phyloP scores from a whole-genome alignment of 1,284 basidiomycete species.

The Meira miltonrushii region DNA sequence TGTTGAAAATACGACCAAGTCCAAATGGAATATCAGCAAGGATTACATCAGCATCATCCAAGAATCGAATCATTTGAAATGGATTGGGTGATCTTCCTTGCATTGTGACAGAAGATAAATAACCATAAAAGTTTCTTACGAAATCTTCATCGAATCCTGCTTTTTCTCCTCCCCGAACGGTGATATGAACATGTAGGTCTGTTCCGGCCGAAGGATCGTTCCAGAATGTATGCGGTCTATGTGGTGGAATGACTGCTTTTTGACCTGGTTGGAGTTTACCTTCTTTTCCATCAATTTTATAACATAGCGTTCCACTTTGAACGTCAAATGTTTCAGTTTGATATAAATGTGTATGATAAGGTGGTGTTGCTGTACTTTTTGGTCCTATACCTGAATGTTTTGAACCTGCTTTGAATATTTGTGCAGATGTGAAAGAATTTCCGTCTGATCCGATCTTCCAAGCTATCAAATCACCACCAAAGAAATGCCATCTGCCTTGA shows the following conservation, averaged over 20 bases:
- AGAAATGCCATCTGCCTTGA: slow-evolving; percentile 32
- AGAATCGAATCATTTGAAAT: slow-evolving; percentile 49
- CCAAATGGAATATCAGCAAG: slow-evolving; percentile 42
- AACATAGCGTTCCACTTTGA: slow-evolving; percentile 42
- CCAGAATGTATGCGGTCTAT: slow-evolving; percentile 52
- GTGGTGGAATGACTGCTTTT: slow-evolving; percentile 42
- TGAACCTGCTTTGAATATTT: slow-evolving; percentile 43
- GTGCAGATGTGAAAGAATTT: slow-evolving; percentile 32
- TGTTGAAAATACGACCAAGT: slow-evolving; percentile 24
- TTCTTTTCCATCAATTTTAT: slow-evolving; percentile 47
- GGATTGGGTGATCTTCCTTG: slow-evolving; percentile 32
- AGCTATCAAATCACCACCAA: slow-evolving; percentile 29
- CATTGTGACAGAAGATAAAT: slow-evolving; percentile 39
- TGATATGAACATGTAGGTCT: slow-evolving; percentile 49
- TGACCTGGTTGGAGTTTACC: slow-evolving; percentile 45
- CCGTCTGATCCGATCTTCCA: slow-evolving; percentile 19
- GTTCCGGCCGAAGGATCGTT: slow-evolving; percentile 28
- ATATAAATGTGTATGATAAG: slow-evolving; percentile 49
- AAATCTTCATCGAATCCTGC: slow-evolving; percentile 20
- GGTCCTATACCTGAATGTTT: slow-evolving; percentile 41
- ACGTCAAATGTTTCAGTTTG: slow-evolving; percentile 50
- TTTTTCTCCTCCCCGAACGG: slow-evolving; percentile 46
- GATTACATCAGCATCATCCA: slow-evolving; percentile 49
- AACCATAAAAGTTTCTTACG: slow-evolving; percentile 36
- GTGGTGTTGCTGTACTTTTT: slow-evolving; percentile 46